Evolutionary conservation across 768 basidiomycete genomes (phyloP), one percentile per base, ranked within the genome.

Genomic region (Lentinula sp.): DNA sequence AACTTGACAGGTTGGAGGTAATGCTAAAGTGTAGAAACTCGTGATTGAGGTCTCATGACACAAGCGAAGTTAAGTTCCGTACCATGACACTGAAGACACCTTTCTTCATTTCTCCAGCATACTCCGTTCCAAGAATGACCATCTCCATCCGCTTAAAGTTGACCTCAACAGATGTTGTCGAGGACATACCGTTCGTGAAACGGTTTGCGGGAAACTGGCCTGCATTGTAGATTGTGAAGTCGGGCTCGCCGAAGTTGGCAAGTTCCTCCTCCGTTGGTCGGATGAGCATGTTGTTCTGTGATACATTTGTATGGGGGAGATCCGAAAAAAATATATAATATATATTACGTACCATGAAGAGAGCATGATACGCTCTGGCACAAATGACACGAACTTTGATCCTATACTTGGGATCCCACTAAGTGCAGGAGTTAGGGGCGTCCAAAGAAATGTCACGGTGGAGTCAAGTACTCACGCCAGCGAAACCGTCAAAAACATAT

Each of bases 71-170:
- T 15, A n/a, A n/a, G 40, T 42, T 50, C 63, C 78, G 21, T 64
- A 87, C 87, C 96, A 99, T 99, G 67, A 99, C 95, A 48, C 91
- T 93, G 81, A 99, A 99, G 73, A 99, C 93, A 70, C 97, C 97
- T 86, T 99, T 99, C 81, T 99, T 99, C 97, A 99, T 99, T 80
- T 99, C 95, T 55, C 95, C 95, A 34, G 95, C 95, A 70, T 98
- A 98, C 72, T 98, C 95, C 31, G 94, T 96, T 59, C 92, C 96
- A 67, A 99, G 92, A 70, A 99, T 98, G 69, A 99, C 96, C 97
- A 99, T 99, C 76, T 99, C 97, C 94, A 95, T 97, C 43, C 97
- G 92, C 82, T 97, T 97, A 78, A 99, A 98, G 85, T 99, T 99
- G 81, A 99, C 93, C 78, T 98, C 96, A 54, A 99, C 96, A 2